Evolutionary conservation across 1,139 yeast species (phyloP), one percentile per base, ranked within the genome.

Genomic region (Scheffersomyces cryptocercus): DNA sequence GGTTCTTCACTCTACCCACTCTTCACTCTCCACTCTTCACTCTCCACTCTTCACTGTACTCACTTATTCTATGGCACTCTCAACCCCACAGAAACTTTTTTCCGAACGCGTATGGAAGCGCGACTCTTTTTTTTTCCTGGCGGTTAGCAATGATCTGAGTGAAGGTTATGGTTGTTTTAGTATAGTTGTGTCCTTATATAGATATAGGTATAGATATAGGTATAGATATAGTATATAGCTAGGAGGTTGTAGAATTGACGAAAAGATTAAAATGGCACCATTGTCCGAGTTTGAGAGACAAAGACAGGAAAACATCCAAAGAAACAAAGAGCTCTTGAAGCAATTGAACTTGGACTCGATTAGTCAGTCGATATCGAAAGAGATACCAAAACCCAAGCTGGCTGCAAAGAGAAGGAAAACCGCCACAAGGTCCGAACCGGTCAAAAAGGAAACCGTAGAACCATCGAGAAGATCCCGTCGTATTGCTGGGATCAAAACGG

Each of bases 261-360:
- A 15, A 10, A 15, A 37, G 8, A 15, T 8, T 31, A 33, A 35
- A 20, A 64, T 63, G 58, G 61, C 61, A 29, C 48, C 40, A 3
- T 40, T 84, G 29, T 77, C 86, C 2, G 87, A 84, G 33, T 84
- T 86, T 58, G 95, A 87, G 62, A 77, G 70, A 53, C 84, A 83
- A 55, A 70, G 95, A 46, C 82, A 79, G 55, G 88, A 70, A 47
- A 74, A 74, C 48, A 74, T 74, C 51, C 67, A 64, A 43, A 54
- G 78, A 35, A 74, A 74, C 55, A 63, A 64, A 44, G 74, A 70
- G 42, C 64, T 74, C 35, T 61, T 74, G 33, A 59, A 67, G 40
- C 63, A 64, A 45, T 59, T 74, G 46, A 65, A 73, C 29, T 63
- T 74, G 26, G 76, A 73, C 45, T 55, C 68, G 33, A 47, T 71